These are phyloP conservation scores for Physcomitrium patens DNA, from an alignment of 225 moss, liverwort and hornwort genomes.

Conservation along the genomic window DNA sequence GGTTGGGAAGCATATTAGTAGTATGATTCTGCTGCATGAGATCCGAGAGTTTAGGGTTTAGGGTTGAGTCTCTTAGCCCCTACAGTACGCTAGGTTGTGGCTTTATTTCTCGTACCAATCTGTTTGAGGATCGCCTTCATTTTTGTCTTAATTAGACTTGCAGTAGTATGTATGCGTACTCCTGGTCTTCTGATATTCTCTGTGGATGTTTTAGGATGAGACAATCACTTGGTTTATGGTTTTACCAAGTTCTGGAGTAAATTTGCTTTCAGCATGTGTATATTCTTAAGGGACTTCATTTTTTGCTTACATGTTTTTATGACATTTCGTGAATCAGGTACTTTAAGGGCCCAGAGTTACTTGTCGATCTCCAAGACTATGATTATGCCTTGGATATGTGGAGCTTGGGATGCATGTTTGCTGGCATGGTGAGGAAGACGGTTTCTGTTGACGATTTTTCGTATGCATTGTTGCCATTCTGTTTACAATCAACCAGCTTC, in stretches of 20 bases:
- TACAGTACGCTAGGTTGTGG: not conserved
- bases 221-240: not conserved
- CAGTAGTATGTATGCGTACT: not conserved
- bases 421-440: slow-evolving; percentile 59
- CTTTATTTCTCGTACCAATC: not conserved
- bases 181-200: not conserved
- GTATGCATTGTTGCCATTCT: not conserved
- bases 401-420: slow-evolving; percentile 81
- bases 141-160: not conserved
- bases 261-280: not conserved
- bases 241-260: too few relatives aligned
- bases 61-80: not conserved
- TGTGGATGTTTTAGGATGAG: not conserved
- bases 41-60: too few relatives aligned
- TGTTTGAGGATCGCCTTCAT: not conserved
- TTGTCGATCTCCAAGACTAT: slow-evolving; percentile 73
- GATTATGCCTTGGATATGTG: slow-evolving; percentile 74
- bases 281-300: not conserved
- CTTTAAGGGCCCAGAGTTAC: slow-evolving; percentile 68
- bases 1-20: not conserved
- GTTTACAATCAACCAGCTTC: not conserved
- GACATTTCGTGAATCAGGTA: slow-evolving; percentile 31
- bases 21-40: not conserved
- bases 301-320: not conserved
- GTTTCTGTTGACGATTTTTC: not conserved